These are phyloP conservation scores for Austroboletus novae-zelandiae DNA, from an alignment of 1,284 basidiomycete species.

Conservation along the genomic window DNA sequence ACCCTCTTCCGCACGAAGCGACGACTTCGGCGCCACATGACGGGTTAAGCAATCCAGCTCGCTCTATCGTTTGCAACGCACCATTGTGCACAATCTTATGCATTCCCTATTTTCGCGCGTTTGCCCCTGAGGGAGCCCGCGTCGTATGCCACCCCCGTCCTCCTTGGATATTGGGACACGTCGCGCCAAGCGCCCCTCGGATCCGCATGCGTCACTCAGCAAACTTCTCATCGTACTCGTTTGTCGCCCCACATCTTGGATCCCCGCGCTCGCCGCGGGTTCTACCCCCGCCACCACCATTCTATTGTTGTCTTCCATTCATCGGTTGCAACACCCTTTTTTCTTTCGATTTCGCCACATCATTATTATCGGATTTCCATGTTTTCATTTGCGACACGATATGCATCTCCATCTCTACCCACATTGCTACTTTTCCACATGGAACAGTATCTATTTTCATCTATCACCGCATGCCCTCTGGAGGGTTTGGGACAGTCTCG, in stretches of 20 bases:
- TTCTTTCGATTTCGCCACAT: slow-evolving; percentile 14
- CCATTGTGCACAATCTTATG: slow-evolving; percentile 18
- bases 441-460: slow-evolving; percentile 34
- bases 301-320: slow-evolving; percentile 7
- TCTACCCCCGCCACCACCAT: slow-evolving; percentile 5
- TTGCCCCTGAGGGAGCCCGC: slow-evolving; percentile 22
- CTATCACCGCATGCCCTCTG: slow-evolving; percentile 26
- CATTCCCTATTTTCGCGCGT: slow-evolving; percentile 21
- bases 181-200: slow-evolving; percentile 23
- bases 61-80: slow-evolving; percentile 12
- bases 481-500: slow-evolving; percentile 17
- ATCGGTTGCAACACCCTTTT: slow-evolving; percentile 1
- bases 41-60: slow-evolving; percentile 17
- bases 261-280: slow-evolving; percentile 21
- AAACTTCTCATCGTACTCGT: slow-evolving; percentile 14
- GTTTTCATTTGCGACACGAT: slow-evolving; percentile 21
- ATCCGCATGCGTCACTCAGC: slow-evolving; percentile 22
- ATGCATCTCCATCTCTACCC: slow-evolving; percentile 26
- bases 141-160: slow-evolving; percentile 12
- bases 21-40: slow-evolving; percentile 35
- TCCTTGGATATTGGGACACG: slow-evolving; percentile 19
- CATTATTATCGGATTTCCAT: slow-evolving; percentile 31
- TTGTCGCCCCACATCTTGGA: slow-evolving; percentile 20
- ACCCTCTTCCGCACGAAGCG: slow-evolving; percentile 57
- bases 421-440: slow-evolving; percentile 25